These are phyloP conservation scores for Quercus gilva DNA, from an alignment of 306 rosid species.

Conservation along the genomic window DNA sequence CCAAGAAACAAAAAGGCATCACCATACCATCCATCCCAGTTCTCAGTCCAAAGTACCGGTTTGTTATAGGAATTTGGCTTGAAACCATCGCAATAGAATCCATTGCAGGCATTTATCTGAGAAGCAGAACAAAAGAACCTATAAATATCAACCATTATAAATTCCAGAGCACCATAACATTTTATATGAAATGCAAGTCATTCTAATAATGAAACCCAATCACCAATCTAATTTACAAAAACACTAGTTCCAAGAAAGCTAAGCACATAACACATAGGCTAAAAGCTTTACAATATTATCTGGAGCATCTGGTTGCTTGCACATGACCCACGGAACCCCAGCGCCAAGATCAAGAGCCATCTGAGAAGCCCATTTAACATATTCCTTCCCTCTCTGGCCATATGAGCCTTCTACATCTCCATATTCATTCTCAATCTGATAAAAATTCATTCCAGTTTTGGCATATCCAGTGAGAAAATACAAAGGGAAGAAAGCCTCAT, in stretches of 20 bases:
- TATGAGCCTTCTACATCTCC: slow-evolving; percentile 77
- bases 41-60: slow-evolving; percentile 83
- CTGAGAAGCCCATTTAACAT: slow-evolving; percentile 84
- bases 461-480: slow-evolving; percentile 25
- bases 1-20: not conserved
- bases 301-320: slow-evolving; percentile 95
- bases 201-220: slow-evolving; percentile 15
- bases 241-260: not conserved
- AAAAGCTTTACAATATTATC: slow-evolving; percentile 54
- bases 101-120: slow-evolving; percentile 95
- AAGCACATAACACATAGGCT: slow-evolving; percentile 8
- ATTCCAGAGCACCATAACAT: slow-evolving; percentile 6
- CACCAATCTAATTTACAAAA: slow-evolving; percentile 6
- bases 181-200: slow-evolving; percentile 2
- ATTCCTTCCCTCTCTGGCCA: slow-evolving; percentile 82
- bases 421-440: slow-evolving; percentile 96
- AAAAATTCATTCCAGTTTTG: slow-evolving; percentile 18
- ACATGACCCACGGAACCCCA: slow-evolving; percentile 99
- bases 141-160: slow-evolving; percentile 16
- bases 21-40: slow-evolving; percentile 98
- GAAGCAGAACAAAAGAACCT: slow-evolving; percentile 13
- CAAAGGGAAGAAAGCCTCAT: slow-evolving; percentile 9
- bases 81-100: slow-evolving; percentile 92
- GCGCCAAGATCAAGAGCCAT: slow-evolving; percentile 93
- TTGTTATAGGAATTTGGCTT: slow-evolving; percentile 71